Conservation (phyloP, 768 basidiomycete genomes). For the Candolleomyces aberdarensis region DNA sequence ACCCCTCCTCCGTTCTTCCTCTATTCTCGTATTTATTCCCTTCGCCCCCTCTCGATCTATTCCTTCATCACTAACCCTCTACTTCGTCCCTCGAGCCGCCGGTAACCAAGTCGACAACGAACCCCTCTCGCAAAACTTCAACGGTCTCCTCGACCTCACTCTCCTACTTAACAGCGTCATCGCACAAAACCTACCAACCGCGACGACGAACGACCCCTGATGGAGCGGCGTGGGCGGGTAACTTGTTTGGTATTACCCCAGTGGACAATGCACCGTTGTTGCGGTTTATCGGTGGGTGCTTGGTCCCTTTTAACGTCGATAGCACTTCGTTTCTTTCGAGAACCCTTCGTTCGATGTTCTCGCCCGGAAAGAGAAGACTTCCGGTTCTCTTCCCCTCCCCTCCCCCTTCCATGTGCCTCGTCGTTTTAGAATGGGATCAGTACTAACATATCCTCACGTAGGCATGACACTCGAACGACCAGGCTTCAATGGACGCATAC, state of each 20-base stretch:
- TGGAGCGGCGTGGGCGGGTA: conserved; percentile 66
- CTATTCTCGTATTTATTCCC: background rate
- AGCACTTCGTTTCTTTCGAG: too few species aligned
- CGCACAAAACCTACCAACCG: conserved; percentile 44
- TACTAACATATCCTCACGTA: conserved; percentile 26
- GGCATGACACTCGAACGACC: conserved; percentile 64
- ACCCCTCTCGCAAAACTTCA: conserved; percentile 53
- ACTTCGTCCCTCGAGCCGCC: conserved; percentile 29
- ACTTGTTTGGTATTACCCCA: conserved; percentile 69
- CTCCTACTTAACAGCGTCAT: conserved; percentile 71
- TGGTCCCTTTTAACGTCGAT: too few species aligned
- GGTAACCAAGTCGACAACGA: conserved; percentile 53
- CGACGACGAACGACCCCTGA: conserved; percentile 49
- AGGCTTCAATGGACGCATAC: conserved; percentile 46
- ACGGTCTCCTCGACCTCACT: conserved; percentile 73
- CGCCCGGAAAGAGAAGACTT: too few species aligned
- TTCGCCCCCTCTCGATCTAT: background rate
- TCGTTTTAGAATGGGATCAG: background rate
- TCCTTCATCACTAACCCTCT: conserved; percentile 32
- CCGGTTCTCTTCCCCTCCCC: too few species aligned
- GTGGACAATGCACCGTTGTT: conserved; percentile 46
- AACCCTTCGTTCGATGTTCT: background rate
- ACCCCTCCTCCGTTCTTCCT: too few species aligned
- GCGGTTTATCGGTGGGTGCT: conserved; percentile 40
- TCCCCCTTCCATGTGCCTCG: too few species aligned